phyloP scores from a whole-genome alignment of 2,329 filamentous ascomycete species.

The Penicillium sp. region DNA sequence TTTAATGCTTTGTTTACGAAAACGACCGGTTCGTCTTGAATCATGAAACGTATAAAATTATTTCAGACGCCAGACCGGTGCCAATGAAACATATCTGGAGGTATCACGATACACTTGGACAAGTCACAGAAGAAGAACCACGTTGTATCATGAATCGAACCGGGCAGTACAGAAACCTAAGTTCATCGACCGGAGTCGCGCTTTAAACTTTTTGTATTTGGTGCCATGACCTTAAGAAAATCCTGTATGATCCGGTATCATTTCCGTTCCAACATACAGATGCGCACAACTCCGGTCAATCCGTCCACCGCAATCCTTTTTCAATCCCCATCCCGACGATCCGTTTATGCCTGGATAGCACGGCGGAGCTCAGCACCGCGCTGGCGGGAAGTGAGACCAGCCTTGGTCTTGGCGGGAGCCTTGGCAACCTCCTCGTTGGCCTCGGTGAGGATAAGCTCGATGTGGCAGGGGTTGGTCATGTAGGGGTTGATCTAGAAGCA shows the following conservation, averaged over 20 bases:
- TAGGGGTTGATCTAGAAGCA: slow-evolving; percentile 93
- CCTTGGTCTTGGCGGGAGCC: slow-evolving; percentile 51
- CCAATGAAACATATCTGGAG: neutral
- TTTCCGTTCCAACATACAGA: slow-evolving; percentile 30
- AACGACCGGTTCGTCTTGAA: neutral
- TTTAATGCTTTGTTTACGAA: no score
- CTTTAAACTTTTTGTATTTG: slow-evolving; percentile 31
- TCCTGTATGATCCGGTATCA: slow-evolving; percentile 29
- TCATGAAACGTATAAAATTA: slow-evolving; percentile 15
- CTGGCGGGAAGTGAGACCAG: slow-evolving; percentile 69
- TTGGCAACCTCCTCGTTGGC: slow-evolving; percentile 94
- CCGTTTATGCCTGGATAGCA: slow-evolving; percentile 56
- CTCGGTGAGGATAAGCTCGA: slow-evolving; percentile 99
- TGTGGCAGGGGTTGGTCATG: slow-evolving; percentile 99
- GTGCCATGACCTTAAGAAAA: slow-evolving; percentile 27
- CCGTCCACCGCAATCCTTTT: slow-evolving; percentile 30
- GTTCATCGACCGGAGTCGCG: slow-evolving; percentile 23
- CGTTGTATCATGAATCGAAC: slow-evolving; percentile 27
- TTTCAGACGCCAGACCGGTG: slow-evolving; percentile 4
- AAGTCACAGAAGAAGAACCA: slow-evolving; percentile 24
- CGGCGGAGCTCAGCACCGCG: slow-evolving; percentile 67
- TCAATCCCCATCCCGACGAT: slow-evolving; percentile 29
- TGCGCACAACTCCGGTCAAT: slow-evolving; percentile 38
- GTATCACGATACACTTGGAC: neutral
- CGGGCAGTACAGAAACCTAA: slow-evolving; percentile 25